These are phyloP conservation scores for Cylindricascospora bacillispora DNA, from an alignment of 1,139 yeast species.

Conservation along the genomic window DNA sequence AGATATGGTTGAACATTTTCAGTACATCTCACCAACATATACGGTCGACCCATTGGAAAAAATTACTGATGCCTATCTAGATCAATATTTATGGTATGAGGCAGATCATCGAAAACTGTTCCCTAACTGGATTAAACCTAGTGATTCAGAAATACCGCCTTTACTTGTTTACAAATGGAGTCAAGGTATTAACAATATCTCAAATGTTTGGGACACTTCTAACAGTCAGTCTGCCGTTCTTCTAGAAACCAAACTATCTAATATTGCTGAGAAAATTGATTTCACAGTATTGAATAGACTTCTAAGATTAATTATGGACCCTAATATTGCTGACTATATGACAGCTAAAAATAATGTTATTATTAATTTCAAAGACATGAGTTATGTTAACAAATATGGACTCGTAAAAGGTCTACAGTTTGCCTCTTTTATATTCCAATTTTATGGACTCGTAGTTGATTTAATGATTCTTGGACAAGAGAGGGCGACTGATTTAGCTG, in stretches of 20 bases:
- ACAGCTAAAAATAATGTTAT: constrained; percentile 83
- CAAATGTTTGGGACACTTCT: constrained; percentile 64
- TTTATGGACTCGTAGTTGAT: constrained; percentile 78
- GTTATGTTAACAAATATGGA: constrained; percentile 82
- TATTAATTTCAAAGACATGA: constrained; percentile 87
- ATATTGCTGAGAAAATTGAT: constrained; percentile 75
- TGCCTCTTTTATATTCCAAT: constrained; percentile 80
- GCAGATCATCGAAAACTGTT: constrained; percentile 78
- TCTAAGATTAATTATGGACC: constrained; percentile 70
- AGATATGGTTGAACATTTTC: constrained; percentile 88
- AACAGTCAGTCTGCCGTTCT: constrained; percentile 76
- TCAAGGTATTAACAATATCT: constrained; percentile 78
- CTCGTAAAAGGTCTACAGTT: constrained; percentile 80
- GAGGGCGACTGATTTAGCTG: constrained; percentile 81
- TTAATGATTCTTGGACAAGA: constrained; percentile 72
- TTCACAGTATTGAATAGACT: constrained; percentile 75
- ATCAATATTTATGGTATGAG: constrained; percentile 93
- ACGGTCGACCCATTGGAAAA: constrained; percentile 85
- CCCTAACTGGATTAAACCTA: constrained; percentile 95
- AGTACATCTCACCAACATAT: constrained; percentile 74
- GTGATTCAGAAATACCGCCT: constrained; percentile 90
- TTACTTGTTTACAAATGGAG: constrained; percentile 87
- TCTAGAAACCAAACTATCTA: constrained; percentile 59
- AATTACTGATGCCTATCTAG: constrained; percentile 91
- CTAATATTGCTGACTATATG: constrained; percentile 88